Evolutionary conservation across 2,329 filamentous ascomycete genomes (phyloP), one percentile per base, ranked within the genome.

Genomic region (Mariannaea elegans): DNA sequence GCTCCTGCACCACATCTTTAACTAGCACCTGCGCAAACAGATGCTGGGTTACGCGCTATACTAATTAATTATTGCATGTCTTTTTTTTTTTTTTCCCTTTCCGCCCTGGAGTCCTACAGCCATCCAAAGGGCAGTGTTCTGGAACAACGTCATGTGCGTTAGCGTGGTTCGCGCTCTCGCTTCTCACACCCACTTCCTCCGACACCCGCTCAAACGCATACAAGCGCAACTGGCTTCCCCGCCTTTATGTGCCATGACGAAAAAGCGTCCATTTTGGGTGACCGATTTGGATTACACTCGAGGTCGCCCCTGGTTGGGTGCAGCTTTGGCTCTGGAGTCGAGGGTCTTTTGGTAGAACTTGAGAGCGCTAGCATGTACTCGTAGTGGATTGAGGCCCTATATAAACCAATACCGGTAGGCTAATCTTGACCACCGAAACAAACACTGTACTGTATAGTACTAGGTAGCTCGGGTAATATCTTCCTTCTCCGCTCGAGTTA

Each of bases 231-330:
- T 58, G 12, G 56, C 57, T 60, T n/a, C 65, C 63, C 66, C 65
- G 61, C 58, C 51, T 67, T 60, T 27, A 66, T 61, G 68, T 65
- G 52, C 56, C 39, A 69, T 70, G 68, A 71, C 68, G 68, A 59
- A 49, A 39, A 61, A 51, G 49, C 38, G 49, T 52, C 49, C 46
- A 38, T 59, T 65, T 67, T 51, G 47, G 47, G 54, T 45, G 54
- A 61, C 61, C 46, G 58, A 55, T 41, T 23, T 29, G 44, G 50
- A 54, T 50, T 49, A 42, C 50, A 29, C 29, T 23, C 13, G 39
- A 32, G 29, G 18, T 27, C 14, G 18, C 24, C 32, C 31, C 29
- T 45, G 24, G 36, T 34, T 53, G 21, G 49, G 16, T 29, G 42
- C 31, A 45, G 12, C 50, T 32, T 19, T 42, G 39, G 36, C 7